Evolutionary conservation across 768 basidiomycete genomes (phyloP).

Genomic region (Amylocystis lapponica): DNA sequence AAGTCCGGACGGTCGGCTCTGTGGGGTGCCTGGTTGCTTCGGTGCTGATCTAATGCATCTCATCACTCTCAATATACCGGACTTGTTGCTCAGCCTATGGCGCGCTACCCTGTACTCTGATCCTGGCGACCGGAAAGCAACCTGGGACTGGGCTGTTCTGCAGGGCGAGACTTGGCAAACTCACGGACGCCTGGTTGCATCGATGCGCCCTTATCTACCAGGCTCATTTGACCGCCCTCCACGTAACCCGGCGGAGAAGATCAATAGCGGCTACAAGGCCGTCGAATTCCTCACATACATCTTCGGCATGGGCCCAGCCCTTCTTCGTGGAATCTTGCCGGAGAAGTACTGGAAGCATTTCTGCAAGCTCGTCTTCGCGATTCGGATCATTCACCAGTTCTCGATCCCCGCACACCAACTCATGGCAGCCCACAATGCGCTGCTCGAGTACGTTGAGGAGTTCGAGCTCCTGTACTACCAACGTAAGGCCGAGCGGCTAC

Average conservation of each 20-base stretch:
- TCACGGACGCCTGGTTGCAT: constrained; percentile 31
- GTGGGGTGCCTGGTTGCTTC: constrained; percentile 28
- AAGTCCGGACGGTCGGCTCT: constrained; percentile 1
- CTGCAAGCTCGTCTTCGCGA: constrained; percentile 22
- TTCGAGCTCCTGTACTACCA: constrained; percentile 33
- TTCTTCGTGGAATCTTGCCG: constrained; percentile 22
- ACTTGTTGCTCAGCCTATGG: constrained; percentile 30
- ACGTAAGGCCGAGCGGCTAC: constrained; percentile 19
- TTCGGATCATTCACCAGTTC: constrained; percentile 19
- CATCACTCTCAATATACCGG: constrained; percentile 30
- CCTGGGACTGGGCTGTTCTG: constrained; percentile 29
- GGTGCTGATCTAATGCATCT: constrained; percentile 36
- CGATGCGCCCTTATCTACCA: constrained; percentile 28
- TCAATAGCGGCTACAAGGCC: constrained; percentile 28
- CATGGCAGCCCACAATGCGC: constrained; percentile 7
- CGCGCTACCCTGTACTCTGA: constrained; percentile 20
- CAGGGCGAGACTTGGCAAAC: constrained; percentile 24
- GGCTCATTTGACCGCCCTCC: constrained; percentile 37
- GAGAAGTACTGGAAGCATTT: constrained; percentile 20
- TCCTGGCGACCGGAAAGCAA: constrained; percentile 11
- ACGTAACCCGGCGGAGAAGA: constrained; percentile 34
- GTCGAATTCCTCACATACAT: constrained; percentile 20
- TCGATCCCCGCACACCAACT: constrained; percentile 13
- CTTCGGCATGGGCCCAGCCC: constrained; percentile 17
- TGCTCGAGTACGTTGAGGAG: constrained; percentile 26